phyloP scores from a whole-genome alignment of 2,329 filamentous ascomycete genomes.

The Helotiales sp. region DNA sequence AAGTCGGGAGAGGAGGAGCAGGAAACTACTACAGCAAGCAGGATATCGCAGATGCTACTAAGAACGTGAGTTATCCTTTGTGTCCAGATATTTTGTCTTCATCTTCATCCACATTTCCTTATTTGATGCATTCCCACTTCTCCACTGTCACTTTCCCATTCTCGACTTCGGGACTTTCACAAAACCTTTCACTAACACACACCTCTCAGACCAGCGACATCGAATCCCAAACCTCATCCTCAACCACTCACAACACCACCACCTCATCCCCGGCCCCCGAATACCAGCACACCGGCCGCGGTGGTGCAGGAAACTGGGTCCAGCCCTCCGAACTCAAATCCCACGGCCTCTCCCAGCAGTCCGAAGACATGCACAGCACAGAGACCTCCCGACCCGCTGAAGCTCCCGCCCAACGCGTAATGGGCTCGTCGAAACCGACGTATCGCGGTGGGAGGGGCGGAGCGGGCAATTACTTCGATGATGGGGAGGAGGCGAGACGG shows the following conservation, averaged over 20 bases:
- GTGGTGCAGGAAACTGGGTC: constrained; percentile 66
- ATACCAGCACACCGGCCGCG: constrained; percentile 56
- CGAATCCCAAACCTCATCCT: constrained; percentile 31
- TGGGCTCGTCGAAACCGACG: constrained; percentile 18
- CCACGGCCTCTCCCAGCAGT: constrained; percentile 25
- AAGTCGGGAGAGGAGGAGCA: constrained; percentile 66
- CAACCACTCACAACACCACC: constrained; percentile 26
- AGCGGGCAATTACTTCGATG: constrained; percentile 58
- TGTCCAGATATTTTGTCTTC: background rate
- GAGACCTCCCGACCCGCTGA: background rate
- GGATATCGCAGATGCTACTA: constrained; percentile 53
- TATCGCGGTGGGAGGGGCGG: constrained; percentile 55
- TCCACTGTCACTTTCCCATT: background rate
- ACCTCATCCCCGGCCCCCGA: constrained; percentile 40
- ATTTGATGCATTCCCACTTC: background rate
- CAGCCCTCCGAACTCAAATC: constrained; percentile 30
- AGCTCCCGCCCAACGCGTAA: constrained; percentile 2
- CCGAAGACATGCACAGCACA: constrained; percentile 20
- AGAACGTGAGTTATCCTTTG: constrained; percentile 15
- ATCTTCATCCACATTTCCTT: background rate
- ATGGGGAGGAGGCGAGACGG: constrained; percentile 32
- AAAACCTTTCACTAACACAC: background rate
- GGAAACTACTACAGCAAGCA: constrained; percentile 64
- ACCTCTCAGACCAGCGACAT: constrained; percentile 3
- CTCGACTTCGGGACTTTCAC: background rate